Percentiles rank a stretch among this genome's conserved stretches.
Evolutionary conservation across 345 rosid genomes (phyloP).

Genomic region (Gossypium longicalyx): DNA sequence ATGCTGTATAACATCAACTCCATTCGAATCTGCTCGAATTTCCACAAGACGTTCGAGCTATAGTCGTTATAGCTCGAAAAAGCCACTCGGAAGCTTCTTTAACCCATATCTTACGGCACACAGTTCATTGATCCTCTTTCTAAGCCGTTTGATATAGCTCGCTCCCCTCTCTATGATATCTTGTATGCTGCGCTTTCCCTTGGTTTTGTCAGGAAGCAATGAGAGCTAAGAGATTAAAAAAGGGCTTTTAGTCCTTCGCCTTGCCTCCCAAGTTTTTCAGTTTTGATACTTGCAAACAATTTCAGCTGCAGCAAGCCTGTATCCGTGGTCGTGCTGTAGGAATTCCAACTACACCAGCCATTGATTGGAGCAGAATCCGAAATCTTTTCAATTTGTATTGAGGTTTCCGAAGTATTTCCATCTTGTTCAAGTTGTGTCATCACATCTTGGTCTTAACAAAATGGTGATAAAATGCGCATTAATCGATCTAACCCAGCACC

Average conservation of each 20-base stretch:
- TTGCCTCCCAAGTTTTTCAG: not conserved
- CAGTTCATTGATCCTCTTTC: not conserved
- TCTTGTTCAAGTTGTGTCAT: conserved; percentile 5
- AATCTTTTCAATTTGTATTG: not conserved
- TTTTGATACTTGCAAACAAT: not conserved
- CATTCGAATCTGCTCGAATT: not conserved
- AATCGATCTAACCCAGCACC: not conserved
- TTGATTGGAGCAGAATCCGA: not conserved
- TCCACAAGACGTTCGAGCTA: not conserved
- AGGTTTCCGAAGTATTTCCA: not conserved
- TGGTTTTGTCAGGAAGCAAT: not conserved
- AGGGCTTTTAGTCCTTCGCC: not conserved
- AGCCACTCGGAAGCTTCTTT: not conserved
- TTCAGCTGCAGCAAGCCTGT: not conserved
- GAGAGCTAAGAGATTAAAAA: not conserved
- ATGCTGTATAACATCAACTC: not conserved
- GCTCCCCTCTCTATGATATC: not conserved
- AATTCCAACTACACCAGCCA: not conserved
- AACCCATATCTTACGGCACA: not conserved
- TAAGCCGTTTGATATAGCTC: not conserved
- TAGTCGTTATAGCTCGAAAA: not conserved
- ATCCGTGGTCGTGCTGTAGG: not conserved
- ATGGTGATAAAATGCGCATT: not conserved
- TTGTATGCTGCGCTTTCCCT: not conserved
- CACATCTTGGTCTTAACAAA: not conserved